These are phyloP conservation scores for Saccharata proteae DNA, from an alignment of 2,329 filamentous ascomycete genomes.

Conservation along the genomic window DNA sequence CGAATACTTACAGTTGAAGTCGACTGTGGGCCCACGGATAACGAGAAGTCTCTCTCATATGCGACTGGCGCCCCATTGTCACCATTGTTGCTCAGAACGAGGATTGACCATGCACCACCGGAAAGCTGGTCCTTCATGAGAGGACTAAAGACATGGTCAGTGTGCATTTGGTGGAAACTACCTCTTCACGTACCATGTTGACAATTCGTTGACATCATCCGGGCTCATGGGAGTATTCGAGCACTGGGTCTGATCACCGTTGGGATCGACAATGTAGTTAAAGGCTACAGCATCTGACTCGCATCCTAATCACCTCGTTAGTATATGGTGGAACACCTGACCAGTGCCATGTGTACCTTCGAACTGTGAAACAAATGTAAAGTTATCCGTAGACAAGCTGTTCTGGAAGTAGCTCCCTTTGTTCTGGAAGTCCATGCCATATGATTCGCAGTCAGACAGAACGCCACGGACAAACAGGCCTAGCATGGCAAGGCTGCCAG, in stretches of 20 bases:
- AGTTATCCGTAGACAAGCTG: constrained; percentile 22
- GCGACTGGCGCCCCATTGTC: constrained; percentile 24
- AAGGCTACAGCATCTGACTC: constrained; percentile 20
- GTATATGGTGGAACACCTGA: not conserved
- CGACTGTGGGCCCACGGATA: constrained; percentile 24
- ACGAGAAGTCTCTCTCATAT: constrained; percentile 28
- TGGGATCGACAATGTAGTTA: constrained; percentile 28
- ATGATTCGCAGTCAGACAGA: constrained; percentile 11
- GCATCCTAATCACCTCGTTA: constrained; percentile 17
- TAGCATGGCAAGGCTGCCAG: constrained; percentile 9
- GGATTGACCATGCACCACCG: constrained; percentile 25
- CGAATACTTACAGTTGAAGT: constrained; percentile 18
- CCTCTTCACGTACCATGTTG: constrained; percentile 19
- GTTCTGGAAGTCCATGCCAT: constrained; percentile 26
- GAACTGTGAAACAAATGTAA: constrained; percentile 30
- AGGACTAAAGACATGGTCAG: constrained; percentile 14
- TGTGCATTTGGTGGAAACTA: not conserved
- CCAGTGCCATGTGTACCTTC: too few species aligned
- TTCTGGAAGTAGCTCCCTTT: constrained; percentile 31
- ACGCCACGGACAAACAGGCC: constrained; percentile 8
- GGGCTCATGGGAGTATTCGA: constrained; percentile 24
- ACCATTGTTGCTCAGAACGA: constrained; percentile 31
- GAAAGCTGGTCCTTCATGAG: constrained; percentile 23
- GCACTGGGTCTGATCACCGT: constrained; percentile 25
- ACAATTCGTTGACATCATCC: constrained; percentile 21